These are phyloP conservation scores for Sphagnum contortum DNA, from an alignment of 225 moss, liverwort and hornwort genomes.

Conservation along the genomic window DNA sequence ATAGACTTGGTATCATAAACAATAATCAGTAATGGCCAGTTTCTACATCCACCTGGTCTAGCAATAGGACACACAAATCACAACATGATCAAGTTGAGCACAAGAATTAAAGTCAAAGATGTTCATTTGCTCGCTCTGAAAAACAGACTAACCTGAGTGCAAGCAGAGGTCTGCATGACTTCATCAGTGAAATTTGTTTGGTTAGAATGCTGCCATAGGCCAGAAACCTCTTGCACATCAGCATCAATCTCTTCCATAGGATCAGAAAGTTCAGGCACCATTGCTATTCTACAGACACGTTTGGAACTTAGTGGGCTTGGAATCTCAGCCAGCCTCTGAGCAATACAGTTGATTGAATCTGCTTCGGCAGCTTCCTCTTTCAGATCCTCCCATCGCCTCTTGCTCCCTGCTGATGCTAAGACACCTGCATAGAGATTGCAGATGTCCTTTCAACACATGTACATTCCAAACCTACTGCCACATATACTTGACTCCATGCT, in stretches of 20 bases:
- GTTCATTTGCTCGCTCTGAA: too few relatives aligned
- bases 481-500: too few relatives aligned
- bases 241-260: conserved; percentile 66
- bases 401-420: conserved; percentile 91
- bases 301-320: conserved; percentile 67
- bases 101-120: too few relatives aligned
- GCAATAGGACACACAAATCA: too few relatives aligned
- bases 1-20: too few relatives aligned
- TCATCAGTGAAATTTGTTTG: conserved; percentile 37
- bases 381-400: conserved; percentile 80
- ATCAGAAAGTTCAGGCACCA: conserved; percentile 37
- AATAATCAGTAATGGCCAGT: neutral
- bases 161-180: conserved; percentile 34
- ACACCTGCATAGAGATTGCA: conserved; percentile 38
- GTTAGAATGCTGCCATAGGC: conserved; percentile 39
- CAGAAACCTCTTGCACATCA: conserved; percentile 36
- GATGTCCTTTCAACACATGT: too few relatives aligned
- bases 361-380: conserved; percentile 88
- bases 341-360: conserved; percentile 85
- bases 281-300: conserved; percentile 39
- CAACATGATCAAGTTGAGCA: conserved; percentile 1
- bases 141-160: conserved; percentile 44
- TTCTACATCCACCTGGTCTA: conserved; percentile 1
- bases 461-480: too few relatives aligned
- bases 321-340: conserved; percentile 84